Evolutionary conservation across 768 basidiomycete species (phyloP).

Genomic region (Serendipita sp.): DNA sequence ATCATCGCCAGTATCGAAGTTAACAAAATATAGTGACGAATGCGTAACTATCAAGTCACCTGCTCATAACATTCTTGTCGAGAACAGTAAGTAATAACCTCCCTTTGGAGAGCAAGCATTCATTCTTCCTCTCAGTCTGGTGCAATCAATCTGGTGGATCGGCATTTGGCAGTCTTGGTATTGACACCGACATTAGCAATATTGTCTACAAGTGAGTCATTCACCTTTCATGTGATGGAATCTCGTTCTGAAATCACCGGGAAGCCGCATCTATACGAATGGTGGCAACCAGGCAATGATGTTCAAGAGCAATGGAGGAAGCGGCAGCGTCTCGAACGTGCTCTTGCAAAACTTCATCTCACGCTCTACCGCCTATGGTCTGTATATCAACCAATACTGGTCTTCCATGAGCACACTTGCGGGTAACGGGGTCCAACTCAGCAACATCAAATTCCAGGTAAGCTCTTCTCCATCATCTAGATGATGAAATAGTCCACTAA

Average conservation of each 20-base stretch:
- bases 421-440: constrained; percentile 17
- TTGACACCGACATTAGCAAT: neutral
- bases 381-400: constrained; percentile 20
- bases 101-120: neutral
- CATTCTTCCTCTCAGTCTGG: constrained; percentile 12
- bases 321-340: constrained; percentile 18
- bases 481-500: neutral
- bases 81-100: constrained; percentile 11
- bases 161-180: neutral
- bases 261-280: constrained; percentile 11
- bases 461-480: neutral
- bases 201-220: constrained; percentile 5
- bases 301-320: constrained; percentile 17
- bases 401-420: constrained; percentile 13
- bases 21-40: constrained; percentile 13
- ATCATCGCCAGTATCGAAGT: neutral
- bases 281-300: constrained; percentile 21
- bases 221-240: neutral
- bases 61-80: constrained; percentile 20
- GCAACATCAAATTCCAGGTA: constrained; percentile 19
- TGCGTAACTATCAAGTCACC: constrained; percentile 22
- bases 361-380: constrained; percentile 18
- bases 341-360: constrained; percentile 19
- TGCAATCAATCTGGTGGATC: constrained; percentile 15
- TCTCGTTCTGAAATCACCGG: neutral